Evolutionary conservation across 306 rosid genomes (phyloP).

Genomic region (Quercus rubra): DNA sequence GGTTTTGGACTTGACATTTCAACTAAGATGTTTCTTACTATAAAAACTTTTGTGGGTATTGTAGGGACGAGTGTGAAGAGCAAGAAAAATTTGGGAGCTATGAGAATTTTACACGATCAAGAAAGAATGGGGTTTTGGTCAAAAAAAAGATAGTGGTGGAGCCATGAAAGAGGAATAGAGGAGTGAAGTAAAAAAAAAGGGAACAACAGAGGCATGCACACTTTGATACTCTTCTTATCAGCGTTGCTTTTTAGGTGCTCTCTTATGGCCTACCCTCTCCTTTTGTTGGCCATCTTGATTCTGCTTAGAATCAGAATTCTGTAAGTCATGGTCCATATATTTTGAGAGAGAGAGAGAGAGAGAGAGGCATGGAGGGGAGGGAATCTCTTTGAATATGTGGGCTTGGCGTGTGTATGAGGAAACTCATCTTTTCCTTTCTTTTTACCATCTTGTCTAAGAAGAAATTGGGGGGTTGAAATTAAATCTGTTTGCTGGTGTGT

Average conservation of each 20-base stretch:
- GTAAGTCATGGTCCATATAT: constrained; percentile 11
- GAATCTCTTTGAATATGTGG: constrained; percentile 32
- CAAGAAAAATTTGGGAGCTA: constrained; percentile 1
- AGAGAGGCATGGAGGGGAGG: constrained; percentile 20
- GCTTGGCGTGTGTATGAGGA: constrained; percentile 27
- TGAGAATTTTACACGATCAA: constrained; percentile 20
- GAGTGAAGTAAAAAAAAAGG: constrained; percentile 14
- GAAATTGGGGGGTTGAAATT: not conserved
- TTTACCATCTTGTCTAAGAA: not conserved
- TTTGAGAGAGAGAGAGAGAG: not conserved
- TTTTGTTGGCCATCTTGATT: constrained; percentile 39
- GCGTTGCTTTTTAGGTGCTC: constrained; percentile 57
- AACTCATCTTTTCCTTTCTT: not conserved
- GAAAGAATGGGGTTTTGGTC: constrained; percentile 38
- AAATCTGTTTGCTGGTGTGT: not conserved
- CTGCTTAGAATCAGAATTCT: constrained; percentile 27
- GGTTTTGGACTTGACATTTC: not conserved
- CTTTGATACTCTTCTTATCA: constrained; percentile 42
- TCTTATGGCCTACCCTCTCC: constrained; percentile 35
- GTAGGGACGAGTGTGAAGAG: constrained; percentile 19
- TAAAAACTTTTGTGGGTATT: not conserved
- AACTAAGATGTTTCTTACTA: not conserved
- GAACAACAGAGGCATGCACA: constrained; percentile 35
- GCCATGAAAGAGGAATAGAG: not conserved
- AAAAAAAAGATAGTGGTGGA: constrained; percentile 39